Base-by-base conservation (phyloP, 2,329 filamentous ascomycete species). In the Colletotrichum costaricense region DNA sequence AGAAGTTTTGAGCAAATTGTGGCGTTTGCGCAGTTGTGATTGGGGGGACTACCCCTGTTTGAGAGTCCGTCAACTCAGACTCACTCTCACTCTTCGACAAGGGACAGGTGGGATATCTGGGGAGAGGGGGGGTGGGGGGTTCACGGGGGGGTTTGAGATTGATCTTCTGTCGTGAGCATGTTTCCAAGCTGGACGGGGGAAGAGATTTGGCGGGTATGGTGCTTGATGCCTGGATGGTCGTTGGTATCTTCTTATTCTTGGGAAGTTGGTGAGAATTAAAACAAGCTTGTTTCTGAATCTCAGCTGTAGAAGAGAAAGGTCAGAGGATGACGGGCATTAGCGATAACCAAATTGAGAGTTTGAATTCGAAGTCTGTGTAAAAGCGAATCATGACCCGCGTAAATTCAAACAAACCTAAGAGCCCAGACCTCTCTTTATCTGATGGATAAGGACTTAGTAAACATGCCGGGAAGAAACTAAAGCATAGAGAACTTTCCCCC, bases 1-100 rank as follows among this genome's bases (percentile, higher is more conserved):
- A 84, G 85, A 79, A 80, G 79, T 78, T 87, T 87, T 87, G 86
- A 87, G 85, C 86, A 87, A 82, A 78, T 87, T 87, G 80, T 84
- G 79, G 80, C 78, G 75, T 77, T 42, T 46, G 67, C 58, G 69
- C 66, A 30, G 42, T 49, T 42, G 30, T 12, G 42, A 49, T 49
- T 49, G 42, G 42, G 67, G 60, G 22, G 62, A 55, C 35, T 56
- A 56, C 60, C 67, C 67, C 55, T 58, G 38, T 65, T 56, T 56
- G 24, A 22, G 54, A 56, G 54, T 56, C 19, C 54, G 54, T 56
- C 22, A 49, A 49, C 42, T 49, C 42, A 49, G 42, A 22, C 38
- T 42, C 38, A 8, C 38, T 7, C 38, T 42, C 38, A 7, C 38
- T 42, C 38, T 42, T 42, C 38, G 38, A 42, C 38, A 42, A 19